Conservation (phyloP, 2,329 filamentous ascomycete species). For the Clonostachys rosea region DNA sequence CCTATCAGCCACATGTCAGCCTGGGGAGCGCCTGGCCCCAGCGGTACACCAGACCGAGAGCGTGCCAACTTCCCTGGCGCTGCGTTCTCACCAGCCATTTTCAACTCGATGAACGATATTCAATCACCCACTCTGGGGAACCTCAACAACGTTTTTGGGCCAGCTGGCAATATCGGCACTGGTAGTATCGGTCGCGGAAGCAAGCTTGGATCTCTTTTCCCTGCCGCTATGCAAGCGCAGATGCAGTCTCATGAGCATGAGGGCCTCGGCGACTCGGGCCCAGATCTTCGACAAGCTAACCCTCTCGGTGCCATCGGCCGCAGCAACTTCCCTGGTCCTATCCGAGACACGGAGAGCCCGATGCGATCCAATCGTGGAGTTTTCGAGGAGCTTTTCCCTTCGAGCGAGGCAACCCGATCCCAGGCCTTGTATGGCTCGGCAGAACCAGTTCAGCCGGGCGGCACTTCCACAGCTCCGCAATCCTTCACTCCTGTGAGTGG, state of each 20-base stretch:
- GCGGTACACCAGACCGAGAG: slow-evolving; percentile 65
- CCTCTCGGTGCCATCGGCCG: slow-evolving; percentile 66
- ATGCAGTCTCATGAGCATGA: slow-evolving; percentile 64
- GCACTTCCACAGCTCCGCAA: slow-evolving; percentile 21
- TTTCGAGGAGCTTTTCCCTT: slow-evolving; percentile 51
- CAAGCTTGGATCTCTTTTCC: slow-evolving; percentile 85
- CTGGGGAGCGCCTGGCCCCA: slow-evolving; percentile 55
- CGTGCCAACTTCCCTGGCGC: slow-evolving; percentile 51
- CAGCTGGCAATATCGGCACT: slow-evolving; percentile 45
- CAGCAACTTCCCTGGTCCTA: slow-evolving; percentile 46
- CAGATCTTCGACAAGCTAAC: slow-evolving; percentile 56
- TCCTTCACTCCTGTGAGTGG: slow-evolving; percentile 25
- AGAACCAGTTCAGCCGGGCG: slow-evolving; percentile 26
- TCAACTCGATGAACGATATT: slow-evolving; percentile 70
- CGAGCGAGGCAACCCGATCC: slow-evolving; percentile 21
- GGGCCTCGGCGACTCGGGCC: slow-evolving; percentile 45
- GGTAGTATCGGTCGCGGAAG: slow-evolving; percentile 71
- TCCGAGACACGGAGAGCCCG: slow-evolving; percentile 55
- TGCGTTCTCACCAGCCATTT: slow-evolving; percentile 71
- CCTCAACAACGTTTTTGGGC: slow-evolving; percentile 66
- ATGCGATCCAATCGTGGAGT: slow-evolving; percentile 48
- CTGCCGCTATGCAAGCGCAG: slow-evolving; percentile 83
- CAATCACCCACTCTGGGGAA: slow-evolving; percentile 66
- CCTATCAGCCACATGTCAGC: slow-evolving; percentile 58
- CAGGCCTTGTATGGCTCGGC: slow-evolving; percentile 28